Evolutionary conservation across 2,329 filamentous ascomycete genomes (phyloP).

Genomic region (Epichloe amarillans): DNA sequence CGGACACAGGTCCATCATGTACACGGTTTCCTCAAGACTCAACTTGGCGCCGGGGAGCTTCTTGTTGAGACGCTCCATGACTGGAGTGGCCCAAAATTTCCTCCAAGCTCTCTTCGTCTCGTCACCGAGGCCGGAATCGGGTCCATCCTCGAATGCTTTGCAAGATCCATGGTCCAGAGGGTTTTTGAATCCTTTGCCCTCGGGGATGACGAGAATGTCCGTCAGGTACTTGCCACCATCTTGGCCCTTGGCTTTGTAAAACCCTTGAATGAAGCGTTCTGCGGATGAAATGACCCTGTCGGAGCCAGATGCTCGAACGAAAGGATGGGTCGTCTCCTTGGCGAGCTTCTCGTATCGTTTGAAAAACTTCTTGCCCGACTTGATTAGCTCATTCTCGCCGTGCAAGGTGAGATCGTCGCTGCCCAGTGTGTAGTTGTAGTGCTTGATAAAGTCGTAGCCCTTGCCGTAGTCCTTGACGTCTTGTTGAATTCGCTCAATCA

Average conservation of each 20-base stretch:
- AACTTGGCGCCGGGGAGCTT: conserved; percentile 57
- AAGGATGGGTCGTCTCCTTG: conserved; percentile 38
- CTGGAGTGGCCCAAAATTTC: conserved; percentile 49
- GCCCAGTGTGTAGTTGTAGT: conserved; percentile 60
- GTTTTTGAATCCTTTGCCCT: conserved; percentile 58
- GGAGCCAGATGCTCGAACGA: conserved; percentile 58
- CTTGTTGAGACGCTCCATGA: conserved; percentile 55
- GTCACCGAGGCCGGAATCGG: conserved; percentile 32
- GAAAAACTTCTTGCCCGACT: conserved; percentile 67
- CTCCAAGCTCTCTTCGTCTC: conserved; percentile 45
- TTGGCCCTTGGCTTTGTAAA: conserved; percentile 35
- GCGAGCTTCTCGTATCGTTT: conserved; percentile 55
- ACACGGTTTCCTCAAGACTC: conserved; percentile 46
- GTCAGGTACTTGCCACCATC: conserved; percentile 32
- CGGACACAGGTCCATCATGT: conserved; percentile 79
- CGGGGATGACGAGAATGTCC: conserved; percentile 54
- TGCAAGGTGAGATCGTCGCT: conserved; percentile 55
- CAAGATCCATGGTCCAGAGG: conserved; percentile 67
- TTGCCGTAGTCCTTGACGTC: conserved; percentile 42
- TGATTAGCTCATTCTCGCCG: conserved; percentile 54
- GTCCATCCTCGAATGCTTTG: conserved; percentile 51
- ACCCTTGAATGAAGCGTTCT: conserved; percentile 61
- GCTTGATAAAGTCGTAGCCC: conserved; percentile 54
- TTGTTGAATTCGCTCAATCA: conserved; percentile 53
- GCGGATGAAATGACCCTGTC: conserved; percentile 63